These are phyloP conservation scores for Wallacemonas sp. DNA, from an alignment of 208 protist genomes.

Conservation along the genomic window DNA sequence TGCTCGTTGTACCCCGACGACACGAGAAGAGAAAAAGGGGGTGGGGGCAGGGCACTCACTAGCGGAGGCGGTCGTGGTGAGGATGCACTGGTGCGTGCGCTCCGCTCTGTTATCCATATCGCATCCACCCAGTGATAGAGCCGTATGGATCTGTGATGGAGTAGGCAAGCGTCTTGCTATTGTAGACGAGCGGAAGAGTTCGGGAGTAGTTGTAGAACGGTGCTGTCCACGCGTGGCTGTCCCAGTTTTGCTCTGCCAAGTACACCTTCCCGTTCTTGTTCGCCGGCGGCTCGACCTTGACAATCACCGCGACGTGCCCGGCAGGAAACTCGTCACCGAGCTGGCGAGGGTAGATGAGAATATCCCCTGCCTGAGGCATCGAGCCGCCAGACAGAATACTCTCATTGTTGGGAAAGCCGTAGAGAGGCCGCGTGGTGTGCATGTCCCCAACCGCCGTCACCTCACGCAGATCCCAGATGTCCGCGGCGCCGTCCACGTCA, in stretches of 20 bases:
- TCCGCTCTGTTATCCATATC: not conserved
- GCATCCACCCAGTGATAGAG: conserved; percentile 19
- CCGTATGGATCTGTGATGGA: conserved; percentile 15
- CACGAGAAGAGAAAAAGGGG: conserved; percentile 1
- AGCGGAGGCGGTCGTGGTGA: too few relatives aligned
- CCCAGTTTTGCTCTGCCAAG: conserved; percentile 41
- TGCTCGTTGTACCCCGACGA: too few relatives aligned
- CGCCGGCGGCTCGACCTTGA: conserved; percentile 3
- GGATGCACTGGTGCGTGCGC: too few relatives aligned
- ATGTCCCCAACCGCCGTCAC: conserved; percentile 6
- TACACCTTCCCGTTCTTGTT: conserved; percentile 6
- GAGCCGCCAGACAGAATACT: conserved; percentile 3
- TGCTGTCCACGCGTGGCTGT: conserved; percentile 14
- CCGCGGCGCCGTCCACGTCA: conserved; percentile 36
- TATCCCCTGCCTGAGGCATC: conserved; percentile 11
- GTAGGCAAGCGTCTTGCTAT: not conserved
- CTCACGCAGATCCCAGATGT: conserved; percentile 35
- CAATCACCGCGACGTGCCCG: conserved; percentile 35
- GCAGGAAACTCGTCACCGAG: conserved; percentile 13
- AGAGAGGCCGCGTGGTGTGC: not conserved
- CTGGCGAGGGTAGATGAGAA: conserved; percentile 23
- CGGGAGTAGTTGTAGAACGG: conserved; percentile 26
- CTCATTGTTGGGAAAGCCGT: conserved; percentile 14
- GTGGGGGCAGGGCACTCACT: too few relatives aligned
- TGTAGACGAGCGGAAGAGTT: conserved; percentile 9